Base-by-base conservation (phyloP, 805 yeast genomes). In the Candida morakotiae region DNA sequence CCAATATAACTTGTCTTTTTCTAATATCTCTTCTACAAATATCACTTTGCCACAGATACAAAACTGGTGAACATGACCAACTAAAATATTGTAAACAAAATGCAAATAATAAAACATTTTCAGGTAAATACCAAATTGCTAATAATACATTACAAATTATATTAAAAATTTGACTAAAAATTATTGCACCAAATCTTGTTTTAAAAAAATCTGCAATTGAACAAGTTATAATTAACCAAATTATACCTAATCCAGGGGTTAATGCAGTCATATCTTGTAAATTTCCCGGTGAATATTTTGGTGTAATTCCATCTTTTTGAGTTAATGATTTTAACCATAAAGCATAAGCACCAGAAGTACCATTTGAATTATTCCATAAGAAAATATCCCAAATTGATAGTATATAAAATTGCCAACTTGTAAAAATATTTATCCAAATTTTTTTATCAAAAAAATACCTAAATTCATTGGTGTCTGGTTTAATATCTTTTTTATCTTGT, bases 91-190 rank as follows among this genome's bases (percentile, higher is more conserved):
- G 77, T 34, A 73, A 64, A 49, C 78, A 64, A 53, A 74, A 79
- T 0, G 78, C 85, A 60, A 70, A 77, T 83, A 84, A 79, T 55
- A 79, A 77, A 10, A 83, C 77, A n/a, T 62, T 40, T 27, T 64
- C 62, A 0, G 78, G 66, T 20, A 79, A 75, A 43, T 77, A 56
- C 85, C 85, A 79, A 31, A 69, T 70, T 4, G 80, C 78, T 45
- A 79, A 57, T 15, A 79, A 61, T 1, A 65, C 64, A 49, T 78
- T 76, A 9, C 82, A 79, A 5, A 71, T 48, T 20, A 75, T 57
- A 46, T 76, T 77, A 65, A 78, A 68, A 1, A 69, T 60, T 35
- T 74, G 81, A 0, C 83, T 71, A 15, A 71, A 55, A 5, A 69
- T 45, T 36, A 77, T 69, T 4, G 81, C 78, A 26, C 67, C 71